Evolutionary conservation across 2,329 filamentous ascomycete species (phyloP).

Genomic region (Fusarium caatingaense): DNA sequence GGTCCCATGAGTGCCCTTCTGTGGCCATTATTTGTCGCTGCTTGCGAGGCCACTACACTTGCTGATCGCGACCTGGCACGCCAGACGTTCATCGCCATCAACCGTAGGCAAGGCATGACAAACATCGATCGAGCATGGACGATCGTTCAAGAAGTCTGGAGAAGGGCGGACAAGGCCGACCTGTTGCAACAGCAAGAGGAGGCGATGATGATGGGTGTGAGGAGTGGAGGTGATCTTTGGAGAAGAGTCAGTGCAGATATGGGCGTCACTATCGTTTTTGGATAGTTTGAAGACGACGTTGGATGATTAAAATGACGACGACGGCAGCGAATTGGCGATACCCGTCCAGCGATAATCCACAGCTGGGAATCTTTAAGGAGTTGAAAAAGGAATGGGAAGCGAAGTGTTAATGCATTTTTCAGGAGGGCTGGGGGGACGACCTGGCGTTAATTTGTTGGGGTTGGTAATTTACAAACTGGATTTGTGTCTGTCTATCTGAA

Average conservation of each 20-base stretch:
- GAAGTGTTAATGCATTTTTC: slow-evolving; percentile 23
- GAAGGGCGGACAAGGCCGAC: slow-evolving; percentile 58
- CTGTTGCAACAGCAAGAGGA: slow-evolving; percentile 43
- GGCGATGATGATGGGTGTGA: slow-evolving; percentile 31
- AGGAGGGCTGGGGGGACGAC: slow-evolving; percentile 16
- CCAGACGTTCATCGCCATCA: slow-evolving; percentile 64
- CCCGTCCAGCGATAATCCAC: slow-evolving; percentile 36
- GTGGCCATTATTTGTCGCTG: slow-evolving; percentile 73
- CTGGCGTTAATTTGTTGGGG: slow-evolving; percentile 28
- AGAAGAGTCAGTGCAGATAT: slow-evolving; percentile 67
- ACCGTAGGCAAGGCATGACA: slow-evolving; percentile 70
- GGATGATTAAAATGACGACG: slow-evolving; percentile 19
- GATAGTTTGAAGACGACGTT: slow-evolving; percentile 41
- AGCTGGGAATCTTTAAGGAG: slow-evolving; percentile 37
- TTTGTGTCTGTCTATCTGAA: slow-evolving; percentile 6
- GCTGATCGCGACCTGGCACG: slow-evolving; percentile 64
- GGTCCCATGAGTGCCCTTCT: slow-evolving; percentile 73
- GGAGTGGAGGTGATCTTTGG: slow-evolving; percentile 60
- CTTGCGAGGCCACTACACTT: slow-evolving; percentile 65
- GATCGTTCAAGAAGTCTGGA: slow-evolving; percentile 72
- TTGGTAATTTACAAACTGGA: slow-evolving; percentile 15
- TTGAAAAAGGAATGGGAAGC: slow-evolving; percentile 36
- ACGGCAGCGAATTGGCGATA: slow-evolving; percentile 37
- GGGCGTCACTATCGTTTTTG: slow-evolving; percentile 70
- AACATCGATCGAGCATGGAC: slow-evolving; percentile 72